Conservation (phyloP, 305 asterid genomes). For the Plantago rigida region DNA sequence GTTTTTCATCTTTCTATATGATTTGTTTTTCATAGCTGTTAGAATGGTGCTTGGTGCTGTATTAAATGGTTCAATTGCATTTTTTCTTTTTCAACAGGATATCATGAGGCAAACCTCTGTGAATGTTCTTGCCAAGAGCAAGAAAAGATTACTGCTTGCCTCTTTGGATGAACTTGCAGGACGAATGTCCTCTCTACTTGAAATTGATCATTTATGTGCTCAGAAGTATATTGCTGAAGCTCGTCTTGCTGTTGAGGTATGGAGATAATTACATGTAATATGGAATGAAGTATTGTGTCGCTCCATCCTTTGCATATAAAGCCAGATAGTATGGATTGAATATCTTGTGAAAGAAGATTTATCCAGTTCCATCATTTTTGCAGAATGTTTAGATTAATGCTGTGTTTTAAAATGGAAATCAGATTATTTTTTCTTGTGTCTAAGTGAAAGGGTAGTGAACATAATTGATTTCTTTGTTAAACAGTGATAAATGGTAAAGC, state of each 20-base stretch:
- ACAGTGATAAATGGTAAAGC: no score
- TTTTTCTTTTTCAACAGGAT: conserved; percentile 46
- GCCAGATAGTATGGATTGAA: neutral
- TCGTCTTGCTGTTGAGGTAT: conserved; percentile 73
- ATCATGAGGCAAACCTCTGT: conserved; percentile 69
- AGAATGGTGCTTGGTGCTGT: conserved; percentile 21
- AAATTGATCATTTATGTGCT: conserved; percentile 90
- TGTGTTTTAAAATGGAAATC: neutral
- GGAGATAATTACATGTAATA: conserved; percentile 16
- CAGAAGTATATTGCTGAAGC: conserved; percentile 78
- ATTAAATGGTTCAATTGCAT: conserved; percentile 5
- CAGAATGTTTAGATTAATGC: neutral
- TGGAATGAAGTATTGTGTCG: conserved; percentile 16
- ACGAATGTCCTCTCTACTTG: conserved; percentile 91
- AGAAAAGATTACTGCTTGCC: conserved; percentile 63
- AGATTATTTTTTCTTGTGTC: no score
- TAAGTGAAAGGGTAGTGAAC: no score
- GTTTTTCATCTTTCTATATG: conserved; percentile 32
- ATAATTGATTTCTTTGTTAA: no score
- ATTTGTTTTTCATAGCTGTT: conserved; percentile 15
- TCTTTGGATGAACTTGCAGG: conserved; percentile 75
- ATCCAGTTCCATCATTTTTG: conserved; percentile 7
- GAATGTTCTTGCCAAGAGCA: conserved; percentile 57
- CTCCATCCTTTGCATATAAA: conserved; percentile 14
- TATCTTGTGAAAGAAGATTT: conserved; percentile 10